A percentile compares a stretch with the other conserved stretches of the same genome.
Evolutionary conservation across 371 early-diverging fungal genomes (phyloP).

Genomic region (Mucor piriformis): DNA sequence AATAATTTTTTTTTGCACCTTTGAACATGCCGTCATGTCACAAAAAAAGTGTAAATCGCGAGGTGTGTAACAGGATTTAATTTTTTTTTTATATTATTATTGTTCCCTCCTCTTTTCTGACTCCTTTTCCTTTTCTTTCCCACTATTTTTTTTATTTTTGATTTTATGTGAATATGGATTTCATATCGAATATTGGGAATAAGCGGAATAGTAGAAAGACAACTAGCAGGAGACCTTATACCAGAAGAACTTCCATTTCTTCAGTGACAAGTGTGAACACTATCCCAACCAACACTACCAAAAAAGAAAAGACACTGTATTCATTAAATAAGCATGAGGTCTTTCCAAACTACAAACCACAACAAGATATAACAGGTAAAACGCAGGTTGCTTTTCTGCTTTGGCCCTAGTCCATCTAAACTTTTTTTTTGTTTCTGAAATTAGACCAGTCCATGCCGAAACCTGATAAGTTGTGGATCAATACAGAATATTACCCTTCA

Average conservation of each 20-base stretch:
- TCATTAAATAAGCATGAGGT: constrained; percentile 12
- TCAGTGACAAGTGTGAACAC: constrained; percentile 11
- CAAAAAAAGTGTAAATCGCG: constrained; percentile 13
- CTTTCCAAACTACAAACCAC: constrained; percentile 14
- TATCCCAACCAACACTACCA: neutral
- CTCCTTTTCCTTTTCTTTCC: constrained; percentile 2
- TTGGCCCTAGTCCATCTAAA: too few relatives aligned
- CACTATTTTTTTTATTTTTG: constrained; percentile 6
- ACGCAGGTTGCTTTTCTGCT: neutral
- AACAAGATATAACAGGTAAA: constrained; percentile 16
- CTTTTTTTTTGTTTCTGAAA: neutral
- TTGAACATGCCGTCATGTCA: constrained; percentile 4
- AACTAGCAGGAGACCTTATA: constrained; percentile 20
- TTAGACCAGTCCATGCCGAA: neutral
- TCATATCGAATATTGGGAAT: constrained; percentile 27
- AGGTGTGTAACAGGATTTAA: neutral
- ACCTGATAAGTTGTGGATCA: constrained; percentile 16
- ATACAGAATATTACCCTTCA: constrained; percentile 5
- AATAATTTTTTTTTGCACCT: too few relatives aligned
- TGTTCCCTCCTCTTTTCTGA: constrained; percentile 6
- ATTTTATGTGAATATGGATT: constrained; percentile 27
- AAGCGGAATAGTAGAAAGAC: constrained; percentile 28
- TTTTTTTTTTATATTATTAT: constrained; percentile 4
- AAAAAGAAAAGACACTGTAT: constrained; percentile 11
- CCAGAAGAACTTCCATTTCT: constrained; percentile 27